Percentiles rank a stretch among this genome's conserved stretches.
Evolutionary conservation across 768 basidiomycete species (phyloP).

Genomic region (Rubroboletus pulcherrimus): DNA sequence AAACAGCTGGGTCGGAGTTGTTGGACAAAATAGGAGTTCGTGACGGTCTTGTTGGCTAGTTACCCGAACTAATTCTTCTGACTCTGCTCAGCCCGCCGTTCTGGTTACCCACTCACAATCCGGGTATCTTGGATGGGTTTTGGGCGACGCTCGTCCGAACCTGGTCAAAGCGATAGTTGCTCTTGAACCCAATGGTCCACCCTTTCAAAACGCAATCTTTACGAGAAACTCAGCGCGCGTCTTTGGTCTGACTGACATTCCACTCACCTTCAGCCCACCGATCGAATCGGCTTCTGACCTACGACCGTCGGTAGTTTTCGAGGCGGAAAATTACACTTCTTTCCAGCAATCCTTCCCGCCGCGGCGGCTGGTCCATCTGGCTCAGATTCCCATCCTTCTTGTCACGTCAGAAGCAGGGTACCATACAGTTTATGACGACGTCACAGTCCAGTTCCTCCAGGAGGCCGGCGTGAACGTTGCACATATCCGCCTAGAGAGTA

Average conservation of each 20-base stretch:
- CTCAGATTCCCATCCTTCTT: slow-evolving; percentile 42
- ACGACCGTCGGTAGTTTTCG: slow-evolving; percentile 22
- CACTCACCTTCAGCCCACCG: slow-evolving; percentile 42
- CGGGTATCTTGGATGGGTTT: slow-evolving; percentile 46
- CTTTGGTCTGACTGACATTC: slow-evolving; percentile 48
- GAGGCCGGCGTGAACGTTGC: slow-evolving; percentile 45
- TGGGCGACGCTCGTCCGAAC: slow-evolving; percentile 44
- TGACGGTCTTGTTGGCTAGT: background rate
- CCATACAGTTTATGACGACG: slow-evolving; percentile 47
- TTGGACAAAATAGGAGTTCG: slow-evolving; percentile 48
- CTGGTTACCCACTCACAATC: slow-evolving; percentile 52
- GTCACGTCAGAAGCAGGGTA: slow-evolving; percentile 50
- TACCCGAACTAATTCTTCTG: background rate
- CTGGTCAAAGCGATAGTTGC: slow-evolving; percentile 46
- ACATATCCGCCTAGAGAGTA: slow-evolving; percentile 36
- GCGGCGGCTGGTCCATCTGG: slow-evolving; percentile 40
- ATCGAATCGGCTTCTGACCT: slow-evolving; percentile 39
- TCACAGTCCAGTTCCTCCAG: slow-evolving; percentile 40
- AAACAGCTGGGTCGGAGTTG: slow-evolving; percentile 38
- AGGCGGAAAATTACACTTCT: slow-evolving; percentile 34
- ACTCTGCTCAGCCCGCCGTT: slow-evolving; percentile 36
- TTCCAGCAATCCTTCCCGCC: slow-evolving; percentile 43
- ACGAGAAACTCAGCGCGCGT: slow-evolving; percentile 36
- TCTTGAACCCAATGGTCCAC: slow-evolving; percentile 49
- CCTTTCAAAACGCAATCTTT: slow-evolving; percentile 41